A percentile compares a stretch with the other conserved stretches of the same genome.
phyloP scores from a whole-genome alignment of 441 rosid genomes.

The Populus tomentosa region DNA sequence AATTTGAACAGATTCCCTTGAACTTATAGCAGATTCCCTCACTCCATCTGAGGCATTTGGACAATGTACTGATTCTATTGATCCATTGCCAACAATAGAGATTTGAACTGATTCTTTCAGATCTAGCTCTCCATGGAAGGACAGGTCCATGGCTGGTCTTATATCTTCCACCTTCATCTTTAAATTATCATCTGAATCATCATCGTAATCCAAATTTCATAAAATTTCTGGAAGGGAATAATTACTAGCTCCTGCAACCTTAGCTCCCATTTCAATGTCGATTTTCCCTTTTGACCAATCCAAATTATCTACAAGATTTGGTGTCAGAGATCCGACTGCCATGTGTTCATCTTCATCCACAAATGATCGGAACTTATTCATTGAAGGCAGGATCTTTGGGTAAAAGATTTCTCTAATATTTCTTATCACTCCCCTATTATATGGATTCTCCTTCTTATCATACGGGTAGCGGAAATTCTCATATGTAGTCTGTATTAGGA shows the following conservation, averaged over 20 bases:
- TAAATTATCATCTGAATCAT: slow-evolving; percentile 55
- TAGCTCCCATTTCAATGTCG: slow-evolving; percentile 72
- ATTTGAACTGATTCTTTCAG: slow-evolving; percentile 15
- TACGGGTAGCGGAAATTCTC: slow-evolving; percentile 91
- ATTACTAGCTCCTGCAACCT: slow-evolving; percentile 40
- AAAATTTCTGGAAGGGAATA: slow-evolving; percentile 76
- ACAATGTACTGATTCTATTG: slow-evolving; percentile 10
- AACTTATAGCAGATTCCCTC: slow-evolving; percentile 15
- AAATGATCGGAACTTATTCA: slow-evolving; percentile 66
- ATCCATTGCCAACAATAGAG: slow-evolving; percentile 16
- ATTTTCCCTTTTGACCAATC: slow-evolving; percentile 61
- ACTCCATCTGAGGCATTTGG: slow-evolving; percentile 15
- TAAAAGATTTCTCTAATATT: slow-evolving; percentile 60
- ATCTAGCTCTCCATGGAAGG: slow-evolving; percentile 32
- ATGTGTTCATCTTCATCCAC: slow-evolving; percentile 59
- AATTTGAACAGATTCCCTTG: slow-evolving; percentile 9
- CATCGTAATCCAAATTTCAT: slow-evolving; percentile 59
- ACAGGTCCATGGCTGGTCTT: slow-evolving; percentile 22
- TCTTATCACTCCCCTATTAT: slow-evolving; percentile 47
- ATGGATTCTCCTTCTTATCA: slow-evolving; percentile 90
- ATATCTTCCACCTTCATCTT: slow-evolving; percentile 38
- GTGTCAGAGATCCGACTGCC: slow-evolving; percentile 34
- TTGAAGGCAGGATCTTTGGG: slow-evolving; percentile 67
- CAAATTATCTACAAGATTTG: slow-evolving; percentile 44
- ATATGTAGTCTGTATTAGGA: slow-evolving; percentile 73